phyloP scores from a whole-genome alignment of 768 basidiomycete genomes.

The Asterophora lycoperdoides region DNA sequence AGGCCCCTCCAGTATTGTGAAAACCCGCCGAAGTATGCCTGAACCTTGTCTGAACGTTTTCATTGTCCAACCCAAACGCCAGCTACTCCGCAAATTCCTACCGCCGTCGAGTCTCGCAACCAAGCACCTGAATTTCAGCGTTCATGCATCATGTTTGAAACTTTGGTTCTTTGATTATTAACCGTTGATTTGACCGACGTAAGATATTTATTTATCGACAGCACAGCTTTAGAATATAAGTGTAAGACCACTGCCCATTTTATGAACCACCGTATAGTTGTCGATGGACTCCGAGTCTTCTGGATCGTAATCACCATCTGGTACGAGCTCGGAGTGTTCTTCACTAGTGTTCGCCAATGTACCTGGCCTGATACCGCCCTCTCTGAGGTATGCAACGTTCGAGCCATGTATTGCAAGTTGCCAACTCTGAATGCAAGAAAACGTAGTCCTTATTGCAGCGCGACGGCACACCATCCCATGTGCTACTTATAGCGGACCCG shows the following conservation, averaged over 20 bases:
- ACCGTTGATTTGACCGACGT: no score
- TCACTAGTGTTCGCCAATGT: slow-evolving; percentile 43
- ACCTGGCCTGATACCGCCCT: slow-evolving; percentile 54
- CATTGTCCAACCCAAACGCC: no score
- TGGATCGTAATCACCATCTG: slow-evolving; percentile 68
- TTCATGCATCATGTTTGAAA: no score
- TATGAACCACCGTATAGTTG: slow-evolving; percentile 23
- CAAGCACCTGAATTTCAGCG: no score
- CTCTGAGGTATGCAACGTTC: slow-evolving; percentile 23
- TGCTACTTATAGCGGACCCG: slow-evolving; percentile 85
- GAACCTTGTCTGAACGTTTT: no score
- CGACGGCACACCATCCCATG: slow-evolving; percentile 32
- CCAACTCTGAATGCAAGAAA: neutral
- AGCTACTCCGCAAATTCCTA: no score
- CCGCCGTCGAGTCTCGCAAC: no score
- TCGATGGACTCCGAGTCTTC: slow-evolving; percentile 40
- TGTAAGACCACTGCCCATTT: slow-evolving; percentile 21
- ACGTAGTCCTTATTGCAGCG: neutral
- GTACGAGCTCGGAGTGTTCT: slow-evolving; percentile 65
- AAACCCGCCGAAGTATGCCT: no score
- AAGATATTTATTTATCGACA: no score
- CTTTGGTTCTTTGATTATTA: no score
- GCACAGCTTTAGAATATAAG: no score
- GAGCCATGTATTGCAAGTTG: neutral
- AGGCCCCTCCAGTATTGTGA: neutral